Percentiles rank a stretch among this genome's conserved stretches.
Conservation (phyloP, 2,329 filamentous ascomycete species). For the Colletotrichum tabaci region DNA sequence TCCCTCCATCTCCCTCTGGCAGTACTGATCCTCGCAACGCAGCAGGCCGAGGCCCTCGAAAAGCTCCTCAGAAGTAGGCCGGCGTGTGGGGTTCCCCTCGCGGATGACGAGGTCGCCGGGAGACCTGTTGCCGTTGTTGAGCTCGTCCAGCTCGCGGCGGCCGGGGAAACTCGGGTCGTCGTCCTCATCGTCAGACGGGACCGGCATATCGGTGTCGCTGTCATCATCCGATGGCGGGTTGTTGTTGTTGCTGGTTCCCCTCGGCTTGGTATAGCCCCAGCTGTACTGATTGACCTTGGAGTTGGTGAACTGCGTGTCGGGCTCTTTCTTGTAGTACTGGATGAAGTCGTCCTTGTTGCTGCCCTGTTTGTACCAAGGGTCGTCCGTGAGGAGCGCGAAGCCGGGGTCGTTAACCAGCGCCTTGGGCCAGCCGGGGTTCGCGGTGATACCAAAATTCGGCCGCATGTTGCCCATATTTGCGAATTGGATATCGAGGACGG, state of each 20-base stretch:
- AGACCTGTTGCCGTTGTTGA: neutral
- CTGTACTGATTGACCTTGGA: conserved; percentile 17
- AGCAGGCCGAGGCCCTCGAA: conserved; percentile 4
- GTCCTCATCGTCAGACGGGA: neutral
- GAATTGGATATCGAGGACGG: neutral
- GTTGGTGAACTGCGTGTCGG: conserved; percentile 8
- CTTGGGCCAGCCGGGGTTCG: conserved; percentile 45
- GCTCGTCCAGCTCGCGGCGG: neutral
- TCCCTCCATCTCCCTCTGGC: conserved; percentile 10
- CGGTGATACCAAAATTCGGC: conserved; percentile 40
- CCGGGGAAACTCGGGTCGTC: conserved; percentile 6
- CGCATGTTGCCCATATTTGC: neutral
- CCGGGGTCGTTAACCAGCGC: conserved; percentile 41
- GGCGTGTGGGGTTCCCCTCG: conserved; percentile 33
- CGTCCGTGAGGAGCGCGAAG: conserved; percentile 43
- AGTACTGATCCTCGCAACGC: conserved; percentile 4
- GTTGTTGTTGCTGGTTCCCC: neutral
- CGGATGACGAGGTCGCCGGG: conserved; percentile 1
- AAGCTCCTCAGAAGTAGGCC: conserved; percentile 23
- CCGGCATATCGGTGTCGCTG: conserved; percentile 1
- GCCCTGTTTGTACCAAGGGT: conserved; percentile 40
- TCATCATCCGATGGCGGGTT: neutral
- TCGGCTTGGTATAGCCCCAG: conserved; percentile 13
- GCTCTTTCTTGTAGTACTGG: neutral
- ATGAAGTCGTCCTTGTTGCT: neutral